Conservation (phyloP, 2,329 filamentous ascomycete genomes). For the Xylariomycetidae sp. region DNA sequence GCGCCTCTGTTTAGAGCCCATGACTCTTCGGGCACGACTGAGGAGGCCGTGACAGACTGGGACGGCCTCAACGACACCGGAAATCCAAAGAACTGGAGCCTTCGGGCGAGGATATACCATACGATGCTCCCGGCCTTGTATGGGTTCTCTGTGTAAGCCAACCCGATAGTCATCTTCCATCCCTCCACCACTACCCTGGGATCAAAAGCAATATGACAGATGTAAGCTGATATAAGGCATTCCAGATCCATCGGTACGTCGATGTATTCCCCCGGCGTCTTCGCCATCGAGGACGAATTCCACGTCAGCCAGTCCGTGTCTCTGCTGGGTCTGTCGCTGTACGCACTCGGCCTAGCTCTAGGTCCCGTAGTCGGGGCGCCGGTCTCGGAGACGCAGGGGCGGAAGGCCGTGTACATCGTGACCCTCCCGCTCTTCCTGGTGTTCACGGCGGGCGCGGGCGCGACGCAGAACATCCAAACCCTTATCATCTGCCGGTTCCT, state of each 20-base stretch:
- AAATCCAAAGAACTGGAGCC: conserved; percentile 7
- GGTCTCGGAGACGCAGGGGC: conserved; percentile 49
- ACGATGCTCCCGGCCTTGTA: conserved; percentile 7
- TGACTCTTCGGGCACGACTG: no score
- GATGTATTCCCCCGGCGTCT: conserved; percentile 40
- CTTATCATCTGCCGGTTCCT: conserved; percentile 51
- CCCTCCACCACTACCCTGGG: background rate
- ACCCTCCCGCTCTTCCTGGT: conserved; percentile 41
- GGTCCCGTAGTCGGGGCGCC: conserved; percentile 56
- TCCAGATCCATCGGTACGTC: conserved; percentile 45
- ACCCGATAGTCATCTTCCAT: background rate
- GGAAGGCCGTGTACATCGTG: conserved; percentile 43
- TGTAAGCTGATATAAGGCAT: no score
- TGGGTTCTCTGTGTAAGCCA: conserved; percentile 9
- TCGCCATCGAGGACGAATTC: conserved; percentile 44
- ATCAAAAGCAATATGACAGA: background rate
- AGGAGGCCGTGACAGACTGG: conserved; percentile 9
- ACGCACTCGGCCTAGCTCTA: conserved; percentile 51
- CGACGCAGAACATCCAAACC: conserved; percentile 41
- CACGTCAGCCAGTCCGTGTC: conserved; percentile 44
- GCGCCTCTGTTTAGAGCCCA: no score
- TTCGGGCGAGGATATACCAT: conserved; percentile 7
- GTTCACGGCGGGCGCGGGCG: conserved; percentile 49
- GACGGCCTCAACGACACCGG: conserved; percentile 4
- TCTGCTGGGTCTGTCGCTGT: conserved; percentile 51